phyloP scores from a whole-genome alignment of 371 early-diverging fungal species.

The Mucor sp. region DNA sequence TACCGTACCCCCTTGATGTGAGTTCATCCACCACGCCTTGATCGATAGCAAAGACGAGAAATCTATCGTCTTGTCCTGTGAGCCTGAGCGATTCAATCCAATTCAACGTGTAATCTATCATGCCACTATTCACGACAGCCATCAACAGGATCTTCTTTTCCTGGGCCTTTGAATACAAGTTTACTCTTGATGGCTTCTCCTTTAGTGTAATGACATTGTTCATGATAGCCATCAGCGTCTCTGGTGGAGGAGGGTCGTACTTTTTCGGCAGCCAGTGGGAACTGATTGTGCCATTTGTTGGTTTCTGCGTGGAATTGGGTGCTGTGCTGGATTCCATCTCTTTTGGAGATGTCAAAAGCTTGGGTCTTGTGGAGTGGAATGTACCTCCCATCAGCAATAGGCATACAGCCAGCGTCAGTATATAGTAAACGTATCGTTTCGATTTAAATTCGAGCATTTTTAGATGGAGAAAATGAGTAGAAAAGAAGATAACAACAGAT shows the following conservation, averaged over 20 bases:
- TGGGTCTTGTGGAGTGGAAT: neutral
- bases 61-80: constrained; percentile 22
- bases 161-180: neutral
- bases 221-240: neutral
- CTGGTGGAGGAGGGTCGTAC: constrained; percentile 5
- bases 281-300: neutral
- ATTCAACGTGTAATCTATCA: constrained; percentile 41
- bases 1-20: constrained; percentile 23
- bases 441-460: neutral
- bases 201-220: constrained; percentile 8
- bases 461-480: neutral
- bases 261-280: neutral
- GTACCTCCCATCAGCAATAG: neutral
- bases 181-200: neutral
- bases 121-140: constrained; percentile 40
- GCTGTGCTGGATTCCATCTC: neutral
- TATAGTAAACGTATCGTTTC: neutral
- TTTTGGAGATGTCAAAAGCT: neutral
- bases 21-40: constrained; percentile 28
- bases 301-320: neutral
- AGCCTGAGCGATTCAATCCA: constrained; percentile 42
- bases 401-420: neutral
- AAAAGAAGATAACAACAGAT: neutral
- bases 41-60: constrained; percentile 42
- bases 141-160: constrained; percentile 23